A percentile compares a stretch with the other conserved stretches of the same genome.
phyloP scores from a whole-genome alignment of 805 yeast species.

The Metschnikowia dekortorum region DNA sequence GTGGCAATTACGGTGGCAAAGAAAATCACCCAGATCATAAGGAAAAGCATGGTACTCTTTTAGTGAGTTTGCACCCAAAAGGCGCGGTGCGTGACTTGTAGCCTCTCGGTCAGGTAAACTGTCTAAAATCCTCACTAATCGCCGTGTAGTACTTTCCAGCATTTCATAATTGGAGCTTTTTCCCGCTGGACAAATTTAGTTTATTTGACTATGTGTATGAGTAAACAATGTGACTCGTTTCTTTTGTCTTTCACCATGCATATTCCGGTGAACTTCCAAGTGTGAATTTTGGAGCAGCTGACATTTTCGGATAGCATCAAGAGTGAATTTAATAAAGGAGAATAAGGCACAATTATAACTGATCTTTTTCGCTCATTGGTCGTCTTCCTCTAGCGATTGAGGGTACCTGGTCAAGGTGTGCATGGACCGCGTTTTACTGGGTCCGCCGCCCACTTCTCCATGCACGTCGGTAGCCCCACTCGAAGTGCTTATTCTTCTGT shows the following conservation, averaged over 20 bases:
- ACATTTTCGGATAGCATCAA: no score
- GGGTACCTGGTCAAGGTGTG: not conserved
- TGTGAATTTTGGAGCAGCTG: no score
- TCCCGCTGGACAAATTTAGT: no score
- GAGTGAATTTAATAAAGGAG: not conserved
- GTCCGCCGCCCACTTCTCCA: not conserved
- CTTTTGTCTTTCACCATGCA: no score
- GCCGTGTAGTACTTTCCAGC: not conserved
- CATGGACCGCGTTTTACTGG: not conserved
- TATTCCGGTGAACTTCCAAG: no score
- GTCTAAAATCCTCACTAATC: not conserved
- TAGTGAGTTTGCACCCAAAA: conserved; percentile 10
- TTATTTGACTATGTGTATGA: no score
- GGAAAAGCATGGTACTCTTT: conserved; percentile 7
- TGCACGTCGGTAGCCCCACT: not conserved
- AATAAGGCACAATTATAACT: no score
- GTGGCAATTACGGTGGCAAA: conserved; percentile 25
- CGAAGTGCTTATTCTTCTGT: not conserved
- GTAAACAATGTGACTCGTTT: no score
- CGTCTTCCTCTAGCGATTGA: not conserved
- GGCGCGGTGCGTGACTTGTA: conserved; percentile 7
- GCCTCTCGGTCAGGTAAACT: not conserved
- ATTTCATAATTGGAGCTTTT: no score
- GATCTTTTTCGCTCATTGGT: not conserved
- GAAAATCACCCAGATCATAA: conserved; percentile 2